Evolutionary conservation across 2,329 filamentous ascomycete genomes (phyloP).

Genomic region (Penicillium crustosum): DNA sequence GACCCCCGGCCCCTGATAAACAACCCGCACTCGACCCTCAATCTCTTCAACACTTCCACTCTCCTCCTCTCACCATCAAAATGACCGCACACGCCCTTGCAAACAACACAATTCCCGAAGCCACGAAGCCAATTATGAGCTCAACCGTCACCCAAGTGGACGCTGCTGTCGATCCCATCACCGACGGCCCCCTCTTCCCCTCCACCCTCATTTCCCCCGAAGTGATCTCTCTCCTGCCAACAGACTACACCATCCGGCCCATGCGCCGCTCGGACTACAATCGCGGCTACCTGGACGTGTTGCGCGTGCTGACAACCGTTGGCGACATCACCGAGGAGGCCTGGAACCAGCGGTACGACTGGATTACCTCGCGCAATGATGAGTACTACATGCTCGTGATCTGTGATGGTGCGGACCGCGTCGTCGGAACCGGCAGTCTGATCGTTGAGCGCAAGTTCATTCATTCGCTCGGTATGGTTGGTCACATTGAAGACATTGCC

Average conservation of each 20-base stretch:
- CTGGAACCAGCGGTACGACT: constrained; percentile 79
- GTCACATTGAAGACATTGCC: constrained; percentile 97
- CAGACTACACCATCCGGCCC: constrained; percentile 79
- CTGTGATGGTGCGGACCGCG: constrained; percentile 65
- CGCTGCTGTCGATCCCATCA: not conserved
- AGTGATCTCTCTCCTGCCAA: constrained; percentile 70
- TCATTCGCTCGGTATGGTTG: constrained; percentile 59
- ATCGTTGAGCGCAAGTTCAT: constrained; percentile 83
- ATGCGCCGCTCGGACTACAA: constrained; percentile 75
- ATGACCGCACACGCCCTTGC: constrained; percentile 20
- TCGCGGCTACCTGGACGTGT: constrained; percentile 82
- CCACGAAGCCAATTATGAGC: constrained; percentile 22
- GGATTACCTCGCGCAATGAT: constrained; percentile 70
- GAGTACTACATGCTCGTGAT: constrained; percentile 87
- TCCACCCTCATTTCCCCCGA: constrained; percentile 72
- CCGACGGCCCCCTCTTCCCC: constrained; percentile 68
- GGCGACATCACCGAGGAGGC: constrained; percentile 75
- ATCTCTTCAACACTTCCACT: not conserved
- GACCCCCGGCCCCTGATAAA: constrained; percentile 1
- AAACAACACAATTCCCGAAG: constrained; percentile 16
- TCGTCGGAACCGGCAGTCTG: constrained; percentile 89
- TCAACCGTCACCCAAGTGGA: constrained; percentile 30
- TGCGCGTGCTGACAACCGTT: constrained; percentile 88
- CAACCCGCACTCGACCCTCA: constrained; percentile 7
- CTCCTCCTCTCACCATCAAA: constrained; percentile 12